Percentiles rank a stretch among this genome's conserved stretches.
Evolutionary conservation across 192 early-diverging fungal genomes (phyloP).

Genomic region (Coemansia sp.): DNA sequence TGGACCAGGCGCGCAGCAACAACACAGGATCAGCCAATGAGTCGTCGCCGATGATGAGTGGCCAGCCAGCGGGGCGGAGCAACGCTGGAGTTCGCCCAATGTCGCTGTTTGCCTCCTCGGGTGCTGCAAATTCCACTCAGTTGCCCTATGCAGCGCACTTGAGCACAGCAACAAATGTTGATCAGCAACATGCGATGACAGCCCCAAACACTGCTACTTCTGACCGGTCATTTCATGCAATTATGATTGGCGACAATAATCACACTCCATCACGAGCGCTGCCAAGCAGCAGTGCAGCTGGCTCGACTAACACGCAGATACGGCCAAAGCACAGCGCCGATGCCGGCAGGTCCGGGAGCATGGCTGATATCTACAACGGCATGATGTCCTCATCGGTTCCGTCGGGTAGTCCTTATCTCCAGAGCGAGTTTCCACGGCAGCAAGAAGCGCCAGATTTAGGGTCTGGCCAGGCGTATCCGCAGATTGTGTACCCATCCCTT

Average conservation of each 20-base stretch:
- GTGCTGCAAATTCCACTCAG: neutral
- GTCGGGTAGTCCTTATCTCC: constrained; percentile 25
- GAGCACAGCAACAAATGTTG: neutral
- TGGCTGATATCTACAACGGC: constrained; percentile 18
- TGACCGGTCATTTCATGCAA: constrained; percentile 50
- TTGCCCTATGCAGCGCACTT: constrained; percentile 12
- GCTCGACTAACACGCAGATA: constrained; percentile 15
- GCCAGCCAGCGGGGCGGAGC: constrained; percentile 23
- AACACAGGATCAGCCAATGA: constrained; percentile 5
- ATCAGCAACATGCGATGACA: constrained; percentile 21
- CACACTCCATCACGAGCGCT: constrained; percentile 14
- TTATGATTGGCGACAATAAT: constrained; percentile 45
- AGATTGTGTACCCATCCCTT: constrained; percentile 25
- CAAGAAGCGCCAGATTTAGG: constrained; percentile 4
- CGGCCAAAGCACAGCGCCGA: constrained; percentile 31
- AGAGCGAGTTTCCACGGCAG: constrained; percentile 6
- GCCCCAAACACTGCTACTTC: constrained; percentile 34
- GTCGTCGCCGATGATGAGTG: constrained; percentile 11
- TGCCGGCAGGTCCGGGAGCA: constrained; percentile 7
- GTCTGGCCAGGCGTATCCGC: constrained; percentile 10
- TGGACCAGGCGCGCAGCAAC: constrained; percentile 18
- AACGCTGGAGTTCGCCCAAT: constrained; percentile 17
- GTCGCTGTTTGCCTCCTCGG: constrained; percentile 21
- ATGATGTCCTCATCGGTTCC: constrained; percentile 38
- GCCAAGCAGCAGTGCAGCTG: constrained; percentile 5